Evolutionary conservation across 352 stramenopile species (phyloP), one percentile per base, ranked within the genome.

Genomic region (Globisporangium canariense): DNA sequence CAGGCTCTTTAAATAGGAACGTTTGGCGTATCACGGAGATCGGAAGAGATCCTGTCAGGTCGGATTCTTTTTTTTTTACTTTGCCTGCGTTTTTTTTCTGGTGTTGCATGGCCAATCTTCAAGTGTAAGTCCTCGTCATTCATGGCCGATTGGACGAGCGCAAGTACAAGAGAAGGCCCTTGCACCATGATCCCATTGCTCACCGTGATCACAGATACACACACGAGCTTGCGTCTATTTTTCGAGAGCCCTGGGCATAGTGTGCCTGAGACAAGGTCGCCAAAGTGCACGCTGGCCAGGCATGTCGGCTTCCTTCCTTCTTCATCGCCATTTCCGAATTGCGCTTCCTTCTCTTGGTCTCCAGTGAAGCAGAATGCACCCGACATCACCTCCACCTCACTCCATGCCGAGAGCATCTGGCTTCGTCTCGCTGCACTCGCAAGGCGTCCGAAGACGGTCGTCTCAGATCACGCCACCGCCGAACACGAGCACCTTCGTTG

Each of bases 401-500:
- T 36, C 22, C 8, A 38, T 18, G 43, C 32, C n/a, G 16, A 25
- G 30, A 18, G 25, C 51, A 3, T 14, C 16, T 25, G 51, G 34
- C 34, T 57, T 57, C 51, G 51, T 57, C 14, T 62, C 57, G 18
- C 22, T 64, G 49, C 34, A 64, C 47, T 55, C 58, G 16, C 58
- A 64, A 54, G 60, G 60, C 16, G 51, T 59, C 18, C 60, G 51
- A 22, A 46, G 60, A 43, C 32, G 60, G 53, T 66, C 60, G 32
- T 66, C 60, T 1, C 60, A 66, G 51, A 66, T 61, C 28, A 20
- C 38, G 6, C 40, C 51, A 8, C 60, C 51, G 5, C 60, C 43
- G 14, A 59, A 59, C 9, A n/a, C 53, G 9, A 38, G 25, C 36
- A 11, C 36, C 46, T 60, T 60, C 32, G 50, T 59, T 25, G 53